Evolutionary conservation across 495 filamentous ascomycete genomes (phyloP).

Genomic region (Bacidia gigantensis): DNA sequence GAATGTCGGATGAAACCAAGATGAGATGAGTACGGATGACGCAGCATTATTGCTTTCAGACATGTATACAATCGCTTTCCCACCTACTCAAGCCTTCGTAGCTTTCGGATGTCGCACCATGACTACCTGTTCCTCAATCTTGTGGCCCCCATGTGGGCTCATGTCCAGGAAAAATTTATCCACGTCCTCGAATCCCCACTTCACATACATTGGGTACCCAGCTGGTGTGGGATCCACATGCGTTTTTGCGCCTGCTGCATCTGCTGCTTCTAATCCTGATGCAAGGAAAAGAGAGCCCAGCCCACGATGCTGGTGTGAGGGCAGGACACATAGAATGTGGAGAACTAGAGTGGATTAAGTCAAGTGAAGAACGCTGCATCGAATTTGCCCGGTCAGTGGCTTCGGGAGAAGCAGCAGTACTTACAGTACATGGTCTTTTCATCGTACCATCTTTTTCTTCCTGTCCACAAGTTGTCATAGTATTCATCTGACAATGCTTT

Average conservation of each 20-base stretch:
- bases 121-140: background rate
- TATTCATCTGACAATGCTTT: slow-evolving; percentile 6
- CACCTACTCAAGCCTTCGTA: background rate
- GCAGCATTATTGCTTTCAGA: background rate
- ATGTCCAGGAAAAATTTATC: slow-evolving; percentile 27
- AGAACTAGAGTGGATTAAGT: slow-evolving; percentile 6
- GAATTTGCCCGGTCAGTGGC: background rate
- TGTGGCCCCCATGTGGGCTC: slow-evolving; percentile 17
- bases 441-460: slow-evolving; percentile 9
- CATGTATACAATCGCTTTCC: background rate
- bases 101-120: slow-evolving; percentile 12
- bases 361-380: background rate
- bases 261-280: slow-evolving; percentile 37
- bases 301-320: slow-evolving; percentile 35
- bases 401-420: background rate
- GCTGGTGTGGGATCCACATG: slow-evolving; percentile 42
- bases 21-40: background rate
- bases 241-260: slow-evolving; percentile 29
- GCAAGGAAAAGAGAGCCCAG: slow-evolving; percentile 33
- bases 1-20: background rate
- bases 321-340: slow-evolving; percentile 33
- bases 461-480: slow-evolving; percentile 7
- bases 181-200: slow-evolving; percentile 35
- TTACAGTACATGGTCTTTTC: slow-evolving; percentile 11
- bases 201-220: slow-evolving; percentile 39